Conservation (phyloP, 345 rosid genomes). For the Punica granatum region DNA sequence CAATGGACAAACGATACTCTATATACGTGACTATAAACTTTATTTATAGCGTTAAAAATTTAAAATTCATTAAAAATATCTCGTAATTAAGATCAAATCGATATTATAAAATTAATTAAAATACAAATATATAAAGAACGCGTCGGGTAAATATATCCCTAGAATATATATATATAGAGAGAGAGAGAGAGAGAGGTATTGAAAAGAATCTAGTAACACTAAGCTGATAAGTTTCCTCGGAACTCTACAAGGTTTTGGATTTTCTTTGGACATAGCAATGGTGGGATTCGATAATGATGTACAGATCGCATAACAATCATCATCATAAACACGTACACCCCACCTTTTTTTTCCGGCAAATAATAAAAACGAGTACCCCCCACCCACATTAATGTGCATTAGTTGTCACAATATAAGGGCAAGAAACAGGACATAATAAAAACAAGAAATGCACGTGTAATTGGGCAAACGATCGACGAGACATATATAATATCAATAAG, state of each 20-base stretch:
- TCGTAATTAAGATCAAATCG: too few species aligned
- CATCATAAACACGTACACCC: not conserved
- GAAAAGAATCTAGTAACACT: not conserved
- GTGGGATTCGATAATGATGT: constrained; percentile 3
- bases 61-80: too few species aligned
- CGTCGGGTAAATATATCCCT: too few species aligned
- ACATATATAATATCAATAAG: not conserved
- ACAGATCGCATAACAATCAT: constrained; percentile 1
- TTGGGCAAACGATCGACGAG: not conserved
- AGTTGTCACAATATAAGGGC: not conserved
- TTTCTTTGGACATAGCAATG: constrained; percentile 4
- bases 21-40: too few species aligned
- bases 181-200: too few species aligned
- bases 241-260: constrained; percentile 4
- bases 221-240: not conserved
- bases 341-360: too few species aligned
- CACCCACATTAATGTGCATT: not conserved
- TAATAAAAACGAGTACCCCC: too few species aligned
- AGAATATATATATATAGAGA: too few species aligned
- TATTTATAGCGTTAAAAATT: too few species aligned
- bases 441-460: constrained; percentile 2
- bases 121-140: too few species aligned
- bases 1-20: too few species aligned
- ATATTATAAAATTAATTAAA: too few species aligned
- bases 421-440: not conserved